These are phyloP conservation scores for Tetracentron sinense DNA, from an alignment of 164 flowering plant species.

Conservation along the genomic window DNA sequence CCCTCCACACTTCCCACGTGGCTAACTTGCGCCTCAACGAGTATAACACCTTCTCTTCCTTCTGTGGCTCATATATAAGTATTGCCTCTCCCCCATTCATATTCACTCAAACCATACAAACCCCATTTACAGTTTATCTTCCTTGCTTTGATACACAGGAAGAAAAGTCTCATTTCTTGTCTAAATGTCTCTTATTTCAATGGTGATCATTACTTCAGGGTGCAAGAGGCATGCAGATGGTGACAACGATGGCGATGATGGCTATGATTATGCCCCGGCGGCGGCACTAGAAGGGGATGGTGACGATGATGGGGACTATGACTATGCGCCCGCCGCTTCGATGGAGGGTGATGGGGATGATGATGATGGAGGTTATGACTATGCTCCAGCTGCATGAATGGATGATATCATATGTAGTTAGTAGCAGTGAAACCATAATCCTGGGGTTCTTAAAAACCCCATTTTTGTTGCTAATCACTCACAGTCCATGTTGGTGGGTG, in stretches of 20 bases:
- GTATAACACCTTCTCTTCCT: constrained; percentile 9
- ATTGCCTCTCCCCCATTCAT: too few species aligned
- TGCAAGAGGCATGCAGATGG: constrained; percentile 13
- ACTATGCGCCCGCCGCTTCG: constrained; percentile 9
- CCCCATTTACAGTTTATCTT: background rate
- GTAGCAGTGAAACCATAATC: too few species aligned
- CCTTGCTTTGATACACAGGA: too few species aligned
- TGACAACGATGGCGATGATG: constrained; percentile 7
- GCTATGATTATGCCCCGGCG: constrained; percentile 13
- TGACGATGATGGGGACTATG: constrained; percentile 12
- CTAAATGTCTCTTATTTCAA: too few species aligned
- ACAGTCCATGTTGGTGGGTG: too few species aligned
- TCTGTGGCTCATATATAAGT: constrained; percentile 19
- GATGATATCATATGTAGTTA: too few species aligned
- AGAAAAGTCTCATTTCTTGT: too few species aligned
- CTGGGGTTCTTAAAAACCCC: too few species aligned
- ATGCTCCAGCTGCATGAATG: too few species aligned
- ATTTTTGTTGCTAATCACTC: too few species aligned
- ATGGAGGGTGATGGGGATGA: constrained; percentile 18
- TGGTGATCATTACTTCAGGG: constrained; percentile 6
- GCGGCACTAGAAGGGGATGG: background rate
- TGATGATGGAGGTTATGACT: too few species aligned
- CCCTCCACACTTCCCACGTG: constrained; percentile 24
- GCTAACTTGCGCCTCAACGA: constrained; percentile 13
- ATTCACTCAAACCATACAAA: background rate